Evolutionary conservation across 176 grass and related monocot species (phyloP).

Genomic region (Oryza punctata): DNA sequence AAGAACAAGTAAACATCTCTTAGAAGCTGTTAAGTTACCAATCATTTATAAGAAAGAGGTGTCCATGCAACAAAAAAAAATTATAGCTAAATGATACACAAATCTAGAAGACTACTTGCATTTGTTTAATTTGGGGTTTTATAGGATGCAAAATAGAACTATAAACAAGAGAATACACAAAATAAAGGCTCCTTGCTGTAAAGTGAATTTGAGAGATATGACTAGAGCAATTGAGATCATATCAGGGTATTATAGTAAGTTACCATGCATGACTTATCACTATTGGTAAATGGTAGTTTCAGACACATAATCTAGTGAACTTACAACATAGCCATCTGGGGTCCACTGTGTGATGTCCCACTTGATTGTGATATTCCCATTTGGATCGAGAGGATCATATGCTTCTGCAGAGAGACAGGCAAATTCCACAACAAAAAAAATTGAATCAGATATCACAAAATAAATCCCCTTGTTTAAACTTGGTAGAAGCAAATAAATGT

Average conservation of each 20-base stretch:
- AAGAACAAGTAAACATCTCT: slow-evolving; percentile 7
- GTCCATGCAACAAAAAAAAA: not conserved
- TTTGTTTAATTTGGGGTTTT: not conserved
- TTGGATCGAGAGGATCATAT: slow-evolving; percentile 80
- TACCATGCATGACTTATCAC: not conserved
- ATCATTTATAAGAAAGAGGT: not conserved
- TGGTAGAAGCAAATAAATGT: not conserved
- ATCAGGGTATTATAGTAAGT: not conserved
- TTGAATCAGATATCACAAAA: not conserved
- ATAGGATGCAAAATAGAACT: not conserved
- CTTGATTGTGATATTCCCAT: slow-evolving; percentile 81
- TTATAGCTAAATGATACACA: slow-evolving; percentile 5
- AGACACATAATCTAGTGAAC: slow-evolving; percentile 17
- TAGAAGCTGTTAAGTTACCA: not conserved
- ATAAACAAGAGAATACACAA: slow-evolving; percentile 2
- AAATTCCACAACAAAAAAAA: slow-evolving; percentile 20
- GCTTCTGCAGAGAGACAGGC: slow-evolving; percentile 49
- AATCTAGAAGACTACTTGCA: not conserved
- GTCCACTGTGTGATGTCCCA: slow-evolving; percentile 87
- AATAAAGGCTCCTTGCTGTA: not conserved
- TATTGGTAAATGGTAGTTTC: not conserved
- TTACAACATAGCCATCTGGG: slow-evolving; percentile 85
- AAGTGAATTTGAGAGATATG: not conserved
- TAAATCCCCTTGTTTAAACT: not conserved
- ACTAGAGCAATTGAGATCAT: not conserved